These are phyloP conservation scores for Fusarium mexicanum DNA, from an alignment of 2,329 filamentous ascomycete genomes.

Conservation along the genomic window DNA sequence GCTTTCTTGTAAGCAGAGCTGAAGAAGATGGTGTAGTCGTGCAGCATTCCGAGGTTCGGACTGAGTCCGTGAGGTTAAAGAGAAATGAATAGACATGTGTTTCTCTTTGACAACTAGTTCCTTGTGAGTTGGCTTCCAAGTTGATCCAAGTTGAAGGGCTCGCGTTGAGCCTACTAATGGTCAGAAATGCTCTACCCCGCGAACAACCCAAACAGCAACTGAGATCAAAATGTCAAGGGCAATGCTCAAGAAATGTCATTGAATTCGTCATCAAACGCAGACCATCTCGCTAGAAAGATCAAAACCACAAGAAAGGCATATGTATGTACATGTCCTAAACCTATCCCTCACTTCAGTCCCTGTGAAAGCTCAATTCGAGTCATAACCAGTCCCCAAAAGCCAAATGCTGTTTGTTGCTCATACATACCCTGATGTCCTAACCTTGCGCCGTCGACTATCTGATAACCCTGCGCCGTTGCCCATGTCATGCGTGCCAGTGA, in stretches of 20 bases:
- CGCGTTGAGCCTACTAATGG: neutral
- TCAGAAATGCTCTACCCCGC: neutral
- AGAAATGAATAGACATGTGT: conserved; percentile 23
- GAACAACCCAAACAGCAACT: neutral
- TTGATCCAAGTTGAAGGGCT: neutral
- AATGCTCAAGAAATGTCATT: conserved; percentile 17
- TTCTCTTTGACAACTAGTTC: neutral
- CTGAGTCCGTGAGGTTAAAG: neutral
- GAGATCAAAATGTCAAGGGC: too few species aligned
- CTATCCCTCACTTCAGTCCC: neutral
- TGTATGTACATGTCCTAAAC: conserved; percentile 20
- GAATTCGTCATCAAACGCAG: conserved; percentile 26
- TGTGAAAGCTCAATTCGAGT: neutral
- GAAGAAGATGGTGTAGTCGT: conserved; percentile 25
- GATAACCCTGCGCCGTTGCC: conserved; percentile 27
- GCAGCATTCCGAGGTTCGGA: conserved; percentile 30
- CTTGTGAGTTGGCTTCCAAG: neutral
- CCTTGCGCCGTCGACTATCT: conserved; percentile 22
- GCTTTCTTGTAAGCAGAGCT: neutral
- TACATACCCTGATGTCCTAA: conserved; percentile 11
- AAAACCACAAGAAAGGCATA: conserved; percentile 20
- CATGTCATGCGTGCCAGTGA: conserved; percentile 29
- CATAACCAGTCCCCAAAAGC: conserved; percentile 3
- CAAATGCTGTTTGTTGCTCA: conserved; percentile 10
- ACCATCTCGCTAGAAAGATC: neutral